phyloP scores from a whole-genome alignment of 768 basidiomycete genomes.

The Aureoboletus auriporus region DNA sequence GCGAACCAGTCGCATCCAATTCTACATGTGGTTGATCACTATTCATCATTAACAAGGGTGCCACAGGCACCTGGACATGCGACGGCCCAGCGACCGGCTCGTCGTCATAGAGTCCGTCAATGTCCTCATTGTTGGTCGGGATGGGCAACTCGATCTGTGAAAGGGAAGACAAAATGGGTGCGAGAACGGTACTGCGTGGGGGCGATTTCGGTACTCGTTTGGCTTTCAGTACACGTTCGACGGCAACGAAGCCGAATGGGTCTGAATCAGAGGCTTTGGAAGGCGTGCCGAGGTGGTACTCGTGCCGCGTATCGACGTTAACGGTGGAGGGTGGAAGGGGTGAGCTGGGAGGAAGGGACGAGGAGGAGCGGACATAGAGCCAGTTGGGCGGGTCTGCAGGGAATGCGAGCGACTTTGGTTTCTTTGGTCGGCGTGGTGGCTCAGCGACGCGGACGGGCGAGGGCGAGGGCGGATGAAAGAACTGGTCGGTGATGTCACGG shows the following conservation, averaged over 20 bases:
- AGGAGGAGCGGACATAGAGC: slow-evolving; percentile 22
- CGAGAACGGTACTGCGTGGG: slow-evolving; percentile 16
- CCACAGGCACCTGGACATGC: slow-evolving; percentile 8
- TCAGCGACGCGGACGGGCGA: slow-evolving; percentile 26
- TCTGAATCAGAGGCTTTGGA: slow-evolving; percentile 37
- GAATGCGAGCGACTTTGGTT: slow-evolving; percentile 27
- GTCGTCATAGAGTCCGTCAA: slow-evolving; percentile 34
- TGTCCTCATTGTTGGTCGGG: slow-evolving; percentile 30
- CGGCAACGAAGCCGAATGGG: slow-evolving; percentile 56
- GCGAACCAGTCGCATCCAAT: slow-evolving; percentile 4
- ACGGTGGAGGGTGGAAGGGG: slow-evolving; percentile 26
- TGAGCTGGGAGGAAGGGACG: slow-evolving; percentile 33
- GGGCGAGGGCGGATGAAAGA: slow-evolving; percentile 31
- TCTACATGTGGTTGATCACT: slow-evolving; percentile 15
- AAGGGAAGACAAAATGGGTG: slow-evolving; percentile 24
- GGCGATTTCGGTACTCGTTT: slow-evolving; percentile 30
- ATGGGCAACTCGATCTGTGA: slow-evolving; percentile 33
- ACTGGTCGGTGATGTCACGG: slow-evolving; percentile 32
- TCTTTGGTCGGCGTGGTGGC: slow-evolving; percentile 30
- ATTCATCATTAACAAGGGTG: slow-evolving; percentile 23
- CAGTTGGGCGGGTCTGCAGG: slow-evolving; percentile 32
- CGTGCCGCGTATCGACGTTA: slow-evolving; percentile 12
- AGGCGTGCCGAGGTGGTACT: slow-evolving; percentile 21
- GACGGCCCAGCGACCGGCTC: slow-evolving; percentile 29
- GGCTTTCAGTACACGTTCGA: slow-evolving; percentile 47